Base-by-base conservation (phyloP, 192 early-diverging fungal species). In the Backusella tarrabulga region DNA sequence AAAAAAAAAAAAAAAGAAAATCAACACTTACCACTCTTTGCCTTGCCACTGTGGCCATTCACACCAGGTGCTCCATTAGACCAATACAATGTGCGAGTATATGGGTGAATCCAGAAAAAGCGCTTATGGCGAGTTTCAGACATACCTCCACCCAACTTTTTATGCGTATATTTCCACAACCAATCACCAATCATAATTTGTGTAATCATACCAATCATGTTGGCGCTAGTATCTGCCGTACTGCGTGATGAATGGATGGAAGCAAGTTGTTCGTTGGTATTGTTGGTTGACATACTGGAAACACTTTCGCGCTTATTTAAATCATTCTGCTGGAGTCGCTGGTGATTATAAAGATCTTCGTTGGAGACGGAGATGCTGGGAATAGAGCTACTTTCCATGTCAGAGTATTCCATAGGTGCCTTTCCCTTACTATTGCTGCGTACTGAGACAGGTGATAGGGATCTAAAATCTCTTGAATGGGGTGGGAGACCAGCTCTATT, bases 41-140 rank as follows among this genome's bases (percentile, higher is more conserved):
- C 78, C 32, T 81, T 79, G 7, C 82, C 70, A 68, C 79, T 80
- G 60, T 66, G 74, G 26, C 74, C 75, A 71, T 84, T 85, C n/a
- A 76, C 76, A 21, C 85, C 84, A 34, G 92, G 92, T 36, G 89
- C 89, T 70, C 87, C 84, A 69, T 80, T 84, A 73, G 89, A 89
- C 93, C 93, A 95, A 76, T 95, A 91, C 68, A 95, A 80, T 34
- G 91, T 91, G 73, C 90, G 90, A 26, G 92, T 92, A 52, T 93
- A 95, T 26, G 93, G 93, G 68, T 93, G 92, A 34, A 95, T 87
- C 93, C 93, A 95, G 56, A 95, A 93, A 85, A 88, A 95, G 14
- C 93, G 88, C 73, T 85, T 69, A 67, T 95, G 91, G 12, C 88
- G 83, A 42, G 88, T 88, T 74, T 92, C 93, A 21, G 85, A 87